A percentile compares a stretch with the other conserved stretches of the same genome.
These are phyloP conservation scores for Phytophthora meadii DNA, from an alignment of 352 stramenopile species.

Conservation along the genomic window DNA sequence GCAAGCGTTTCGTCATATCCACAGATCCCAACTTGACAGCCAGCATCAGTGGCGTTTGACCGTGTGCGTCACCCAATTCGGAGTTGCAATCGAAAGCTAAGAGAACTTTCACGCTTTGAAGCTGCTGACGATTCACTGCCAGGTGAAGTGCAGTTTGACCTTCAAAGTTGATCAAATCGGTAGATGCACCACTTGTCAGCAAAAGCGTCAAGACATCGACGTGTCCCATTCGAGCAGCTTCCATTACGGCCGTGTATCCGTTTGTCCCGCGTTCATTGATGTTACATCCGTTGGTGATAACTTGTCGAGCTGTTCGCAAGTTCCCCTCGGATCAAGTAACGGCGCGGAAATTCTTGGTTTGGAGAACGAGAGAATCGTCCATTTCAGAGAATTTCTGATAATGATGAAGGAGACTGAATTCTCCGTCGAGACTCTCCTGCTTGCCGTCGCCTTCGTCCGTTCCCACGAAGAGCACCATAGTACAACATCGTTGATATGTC, in stretches of 20 bases:
- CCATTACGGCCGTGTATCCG: constrained; percentile 12
- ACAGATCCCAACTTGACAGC: not conserved
- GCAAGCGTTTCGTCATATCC: not conserved
- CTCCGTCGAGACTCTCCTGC: too few species aligned
- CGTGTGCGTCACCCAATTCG: not conserved
- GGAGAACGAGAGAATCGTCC: too few species aligned
- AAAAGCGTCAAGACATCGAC: constrained; percentile 14
- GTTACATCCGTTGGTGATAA: not conserved
- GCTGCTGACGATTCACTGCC: constrained; percentile 3
- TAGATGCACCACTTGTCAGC: not conserved
- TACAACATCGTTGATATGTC: too few species aligned
- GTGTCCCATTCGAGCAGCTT: not conserved
- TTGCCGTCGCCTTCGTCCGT: too few species aligned
- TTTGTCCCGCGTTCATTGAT: constrained; percentile 1
- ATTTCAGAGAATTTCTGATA: too few species aligned
- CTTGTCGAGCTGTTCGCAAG: constrained; percentile 3
- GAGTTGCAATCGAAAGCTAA: constrained; percentile 12
- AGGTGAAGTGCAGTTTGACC: constrained; percentile 13
- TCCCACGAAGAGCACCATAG: too few species aligned
- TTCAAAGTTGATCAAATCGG: constrained; percentile 7
- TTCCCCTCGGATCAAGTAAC: too few species aligned
- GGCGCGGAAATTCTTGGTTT: too few species aligned
- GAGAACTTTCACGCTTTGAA: not conserved
- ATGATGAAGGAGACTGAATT: too few species aligned
- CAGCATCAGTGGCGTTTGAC: constrained; percentile 11